phyloP scores from a whole-genome alignment of 768 basidiomycete species.

The Paxillus rubicundulus region DNA sequence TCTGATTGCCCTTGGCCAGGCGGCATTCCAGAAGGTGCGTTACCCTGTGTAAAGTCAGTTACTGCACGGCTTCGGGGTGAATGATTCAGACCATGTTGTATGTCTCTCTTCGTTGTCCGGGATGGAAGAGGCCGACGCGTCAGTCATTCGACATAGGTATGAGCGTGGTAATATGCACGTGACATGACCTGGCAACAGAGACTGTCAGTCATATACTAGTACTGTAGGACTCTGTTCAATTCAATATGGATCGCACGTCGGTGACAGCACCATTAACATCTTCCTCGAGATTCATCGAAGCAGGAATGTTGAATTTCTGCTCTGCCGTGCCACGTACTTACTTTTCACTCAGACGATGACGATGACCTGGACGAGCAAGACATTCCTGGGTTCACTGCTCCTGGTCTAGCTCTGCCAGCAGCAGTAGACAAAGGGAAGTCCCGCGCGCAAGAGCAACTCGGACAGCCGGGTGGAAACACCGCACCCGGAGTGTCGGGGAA shows the following conservation, averaged over 20 bases:
- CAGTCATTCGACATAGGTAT: constrained; percentile 43
- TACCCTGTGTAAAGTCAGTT: constrained; percentile 51
- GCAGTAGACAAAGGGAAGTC: constrained; percentile 66
- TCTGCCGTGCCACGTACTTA: not conserved
- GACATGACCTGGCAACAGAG: too few relatives aligned
- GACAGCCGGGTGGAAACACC: constrained; percentile 37
- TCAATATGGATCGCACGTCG: constrained; percentile 22
- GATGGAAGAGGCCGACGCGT: constrained; percentile 42
- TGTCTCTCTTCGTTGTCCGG: constrained; percentile 5
- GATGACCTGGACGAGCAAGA: constrained; percentile 81
- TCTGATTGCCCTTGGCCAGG: constrained; percentile 47
- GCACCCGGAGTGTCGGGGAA: constrained; percentile 58
- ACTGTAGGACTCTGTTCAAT: not conserved
- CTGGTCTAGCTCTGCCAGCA: constrained; percentile 48
- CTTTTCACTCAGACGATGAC: constrained; percentile 53
- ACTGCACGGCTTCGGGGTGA: not conserved
- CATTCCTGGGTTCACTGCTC: constrained; percentile 78
- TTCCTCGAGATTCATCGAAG: constrained; percentile 76
- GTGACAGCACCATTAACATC: constrained; percentile 52
- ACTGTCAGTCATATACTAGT: too few relatives aligned
- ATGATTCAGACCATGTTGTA: constrained; percentile 22
- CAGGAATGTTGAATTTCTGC: constrained; percentile 44
- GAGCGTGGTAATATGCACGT: constrained; percentile 28
- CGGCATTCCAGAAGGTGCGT: constrained; percentile 62
- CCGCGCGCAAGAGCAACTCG: constrained; percentile 54